Evolutionary conservation across 2,329 filamentous ascomycete species (phyloP).

Genomic region (Ilyonectria destructans): DNA sequence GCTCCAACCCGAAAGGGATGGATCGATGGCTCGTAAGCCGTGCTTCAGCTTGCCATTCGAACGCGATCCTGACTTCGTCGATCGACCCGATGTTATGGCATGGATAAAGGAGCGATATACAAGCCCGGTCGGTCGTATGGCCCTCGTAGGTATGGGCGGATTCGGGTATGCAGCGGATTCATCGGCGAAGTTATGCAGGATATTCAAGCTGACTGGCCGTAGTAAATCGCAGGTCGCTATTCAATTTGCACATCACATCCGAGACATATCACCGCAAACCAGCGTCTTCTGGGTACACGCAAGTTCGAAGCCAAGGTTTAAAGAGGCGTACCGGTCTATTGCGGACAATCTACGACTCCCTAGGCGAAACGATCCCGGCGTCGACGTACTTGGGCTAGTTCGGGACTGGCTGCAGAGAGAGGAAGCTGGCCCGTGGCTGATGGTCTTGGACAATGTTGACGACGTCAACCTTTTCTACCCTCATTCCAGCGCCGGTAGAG

Average conservation of each 20-base stretch:
- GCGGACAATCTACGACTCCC: conserved; percentile 46
- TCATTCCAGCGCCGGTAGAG: not conserved
- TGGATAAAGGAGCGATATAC: conserved; percentile 42
- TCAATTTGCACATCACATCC: too few species aligned
- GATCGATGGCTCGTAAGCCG: not conserved
- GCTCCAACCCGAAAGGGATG: not conserved
- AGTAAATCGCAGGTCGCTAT: conserved; percentile 39
- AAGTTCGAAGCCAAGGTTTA: too few species aligned
- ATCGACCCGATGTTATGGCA: too few species aligned
- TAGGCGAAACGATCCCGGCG: conserved; percentile 45
- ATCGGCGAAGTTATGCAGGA: not conserved
- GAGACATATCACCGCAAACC: too few species aligned
- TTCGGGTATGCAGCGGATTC: conserved; percentile 39
- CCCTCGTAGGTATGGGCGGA: conserved; percentile 55
- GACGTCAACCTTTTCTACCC: conserved; percentile 30
- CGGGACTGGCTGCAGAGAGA: conserved; percentile 48
- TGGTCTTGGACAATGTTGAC: conserved; percentile 19
- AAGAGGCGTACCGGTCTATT: conserved; percentile 51
- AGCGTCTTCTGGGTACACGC: too few species aligned
- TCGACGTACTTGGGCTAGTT: conserved; percentile 53
- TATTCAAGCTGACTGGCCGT: not conserved
- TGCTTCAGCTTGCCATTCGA: conserved; percentile 29
- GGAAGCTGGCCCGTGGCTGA: conserved; percentile 40
- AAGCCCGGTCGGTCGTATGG: conserved; percentile 41
- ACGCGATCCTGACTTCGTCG: too few species aligned